Evolutionary conservation across 768 basidiomycete genomes (phyloP).

Genomic region (Tylopilus plumbeoviolaceoides): DNA sequence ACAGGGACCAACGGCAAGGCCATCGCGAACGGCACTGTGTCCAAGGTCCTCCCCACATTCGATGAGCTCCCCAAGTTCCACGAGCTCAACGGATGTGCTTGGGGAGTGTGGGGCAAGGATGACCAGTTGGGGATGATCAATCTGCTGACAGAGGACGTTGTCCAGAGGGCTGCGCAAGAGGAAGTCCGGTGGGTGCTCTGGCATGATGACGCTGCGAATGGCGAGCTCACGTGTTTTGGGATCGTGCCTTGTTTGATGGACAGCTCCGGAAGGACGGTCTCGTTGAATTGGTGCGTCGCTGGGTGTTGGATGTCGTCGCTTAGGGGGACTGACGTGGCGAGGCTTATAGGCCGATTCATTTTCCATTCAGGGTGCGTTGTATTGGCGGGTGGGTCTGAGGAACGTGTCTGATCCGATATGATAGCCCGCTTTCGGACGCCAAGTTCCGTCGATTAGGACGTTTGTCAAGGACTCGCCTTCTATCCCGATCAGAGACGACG

Average conservation of each 20-base stretch:
- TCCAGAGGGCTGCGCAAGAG: conserved; percentile 51
- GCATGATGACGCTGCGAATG: not conserved
- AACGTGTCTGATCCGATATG: not conserved
- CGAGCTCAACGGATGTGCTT: conserved; percentile 55
- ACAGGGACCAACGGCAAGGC: too few species aligned
- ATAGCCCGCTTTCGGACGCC: conserved; percentile 56
- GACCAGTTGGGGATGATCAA: conserved; percentile 69
- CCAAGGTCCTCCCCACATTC: conserved; percentile 39
- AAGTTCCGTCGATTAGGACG: conserved; percentile 48
- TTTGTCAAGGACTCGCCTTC: conserved; percentile 19
- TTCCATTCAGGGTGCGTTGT: conserved; percentile 51
- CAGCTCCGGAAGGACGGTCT: conserved; percentile 52
- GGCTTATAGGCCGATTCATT: conserved; percentile 55
- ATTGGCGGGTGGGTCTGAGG: not conserved
- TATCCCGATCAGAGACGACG: conserved; percentile 37
- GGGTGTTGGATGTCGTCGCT: not conserved
- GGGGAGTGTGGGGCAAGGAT: conserved; percentile 62
- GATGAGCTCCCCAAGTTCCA: conserved; percentile 45
- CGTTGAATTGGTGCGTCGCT: conserved; percentile 55
- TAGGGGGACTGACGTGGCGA: not conserved
- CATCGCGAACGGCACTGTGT: conserved; percentile 7
- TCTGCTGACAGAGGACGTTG: conserved; percentile 58
- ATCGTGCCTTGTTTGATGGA: not conserved
- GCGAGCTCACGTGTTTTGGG: not conserved
- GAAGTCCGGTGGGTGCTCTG: conserved; percentile 48